Conservation (phyloP, 129 eudicot genomes). For the Arctium minus region DNA sequence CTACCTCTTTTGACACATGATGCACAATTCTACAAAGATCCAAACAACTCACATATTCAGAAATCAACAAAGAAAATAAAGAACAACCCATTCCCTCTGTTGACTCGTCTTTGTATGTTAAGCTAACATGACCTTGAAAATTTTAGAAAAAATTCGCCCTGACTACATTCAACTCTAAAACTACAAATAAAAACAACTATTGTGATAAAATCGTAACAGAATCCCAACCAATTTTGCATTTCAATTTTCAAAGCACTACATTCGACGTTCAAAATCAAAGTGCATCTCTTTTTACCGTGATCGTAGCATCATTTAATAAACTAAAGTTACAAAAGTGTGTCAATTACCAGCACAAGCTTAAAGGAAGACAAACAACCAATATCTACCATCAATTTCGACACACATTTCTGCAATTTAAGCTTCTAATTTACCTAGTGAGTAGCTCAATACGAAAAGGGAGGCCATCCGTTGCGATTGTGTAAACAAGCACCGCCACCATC, state of each 20-base stretch:
- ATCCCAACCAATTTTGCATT: neutral
- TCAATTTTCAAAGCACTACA: neutral
- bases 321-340: neutral
- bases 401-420: neutral
- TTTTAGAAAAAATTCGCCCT: neutral
- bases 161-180: neutral
- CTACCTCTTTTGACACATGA: neutral
- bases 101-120: neutral
- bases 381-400: constrained; percentile 1
- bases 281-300: neutral
- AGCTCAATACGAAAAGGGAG: constrained; percentile 76
- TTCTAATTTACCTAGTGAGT: constrained; percentile 63
- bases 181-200: neutral
- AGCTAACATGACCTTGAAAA: neutral
- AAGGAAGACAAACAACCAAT: neutral
- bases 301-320: neutral
- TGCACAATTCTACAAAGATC: neutral
- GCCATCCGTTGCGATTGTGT: constrained; percentile 66
- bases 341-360: neutral
- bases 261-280: neutral
- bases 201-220: neutral
- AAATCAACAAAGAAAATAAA: neutral
- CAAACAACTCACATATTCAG: neutral
- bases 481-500: constrained; percentile 58
- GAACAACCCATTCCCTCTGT: neutral